Conservation (phyloP, 768 basidiomycete genomes). For the Filobasidium floriforme region DNA sequence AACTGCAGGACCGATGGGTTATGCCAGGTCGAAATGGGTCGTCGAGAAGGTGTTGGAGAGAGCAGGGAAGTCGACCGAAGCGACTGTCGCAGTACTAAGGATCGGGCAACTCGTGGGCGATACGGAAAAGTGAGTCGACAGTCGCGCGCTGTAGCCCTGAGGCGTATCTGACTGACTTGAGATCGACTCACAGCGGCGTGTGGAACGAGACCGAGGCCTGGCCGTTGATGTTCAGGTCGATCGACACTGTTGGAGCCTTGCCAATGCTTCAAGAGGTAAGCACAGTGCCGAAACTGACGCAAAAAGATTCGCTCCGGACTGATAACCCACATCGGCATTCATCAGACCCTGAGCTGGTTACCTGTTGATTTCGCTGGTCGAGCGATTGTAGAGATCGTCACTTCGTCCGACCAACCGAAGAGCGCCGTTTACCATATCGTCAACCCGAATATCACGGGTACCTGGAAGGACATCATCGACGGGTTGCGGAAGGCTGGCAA, state of each 20-base stretch:
- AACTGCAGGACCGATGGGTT: conserved; percentile 43
- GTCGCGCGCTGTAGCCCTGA: too few species aligned
- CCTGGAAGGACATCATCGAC: conserved; percentile 49
- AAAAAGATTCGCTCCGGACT: too few species aligned
- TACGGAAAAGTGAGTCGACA: conserved; percentile 41
- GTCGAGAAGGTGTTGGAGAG: conserved; percentile 52
- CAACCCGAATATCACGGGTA: conserved; percentile 39
- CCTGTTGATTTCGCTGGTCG: conserved; percentile 54
- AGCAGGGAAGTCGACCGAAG: conserved; percentile 41
- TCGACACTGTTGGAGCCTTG: conserved; percentile 41
- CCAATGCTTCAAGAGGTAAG: neutral
- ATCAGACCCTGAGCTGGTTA: conserved; percentile 48
- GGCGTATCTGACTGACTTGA: too few species aligned
- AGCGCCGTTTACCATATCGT: conserved; percentile 47
- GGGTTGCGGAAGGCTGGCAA: conserved; percentile 47
- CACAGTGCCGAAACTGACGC: neutral
- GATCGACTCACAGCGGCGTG: conserved; percentile 44
- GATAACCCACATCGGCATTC: neutral
- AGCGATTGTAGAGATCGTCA: conserved; percentile 51
- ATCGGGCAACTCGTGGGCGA: conserved; percentile 59
- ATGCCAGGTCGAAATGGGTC: conserved; percentile 53
- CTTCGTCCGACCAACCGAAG: conserved; percentile 9
- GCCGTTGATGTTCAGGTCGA: conserved; percentile 51
- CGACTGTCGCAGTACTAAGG: conserved; percentile 47
- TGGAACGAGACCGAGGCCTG: conserved; percentile 55